These are phyloP conservation scores for Platanthera zijinensis DNA, from an alignment of 106 monocot species.

Conservation along the genomic window DNA sequence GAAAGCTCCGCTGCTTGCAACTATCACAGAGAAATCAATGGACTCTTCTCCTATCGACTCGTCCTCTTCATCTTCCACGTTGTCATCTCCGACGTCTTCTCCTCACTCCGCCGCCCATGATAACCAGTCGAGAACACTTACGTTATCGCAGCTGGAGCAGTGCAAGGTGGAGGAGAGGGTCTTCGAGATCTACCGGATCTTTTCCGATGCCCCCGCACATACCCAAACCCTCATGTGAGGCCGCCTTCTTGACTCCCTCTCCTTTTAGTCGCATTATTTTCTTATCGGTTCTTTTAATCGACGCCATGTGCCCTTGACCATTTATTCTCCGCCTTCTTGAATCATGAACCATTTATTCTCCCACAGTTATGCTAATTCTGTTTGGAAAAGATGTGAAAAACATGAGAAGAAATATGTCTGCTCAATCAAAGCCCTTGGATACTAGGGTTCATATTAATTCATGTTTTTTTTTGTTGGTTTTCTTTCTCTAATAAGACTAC, in stretches of 20 bases:
- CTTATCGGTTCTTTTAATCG: background rate
- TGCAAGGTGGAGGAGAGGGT: slow-evolving; percentile 51
- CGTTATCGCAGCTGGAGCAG: slow-evolving; percentile 71
- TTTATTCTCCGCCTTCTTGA: background rate
- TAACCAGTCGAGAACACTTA: slow-evolving; percentile 21
- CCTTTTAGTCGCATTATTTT: background rate
- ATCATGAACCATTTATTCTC: background rate
- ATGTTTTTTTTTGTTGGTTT: background rate
- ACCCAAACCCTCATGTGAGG: slow-evolving; percentile 56
- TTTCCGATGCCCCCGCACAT: slow-evolving; percentile 38
- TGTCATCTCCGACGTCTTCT: slow-evolving; percentile 3
- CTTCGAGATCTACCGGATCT: slow-evolving; percentile 51
- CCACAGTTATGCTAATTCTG: background rate
- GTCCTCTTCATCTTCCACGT: background rate
- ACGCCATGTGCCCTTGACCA: background rate
- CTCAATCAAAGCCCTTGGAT: background rate
- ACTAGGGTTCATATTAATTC: background rate
- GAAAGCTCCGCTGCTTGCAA: background rate
- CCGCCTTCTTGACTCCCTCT: background rate
- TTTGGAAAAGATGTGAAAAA: background rate
- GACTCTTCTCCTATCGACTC: slow-evolving; percentile 1
- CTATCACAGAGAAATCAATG: background rate
- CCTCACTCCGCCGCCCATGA: background rate
- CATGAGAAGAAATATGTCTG: background rate
- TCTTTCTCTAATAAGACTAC: background rate